Conservation (phyloP, 116 monocot genomes). For the Papilionanthe hybrid region DNA sequence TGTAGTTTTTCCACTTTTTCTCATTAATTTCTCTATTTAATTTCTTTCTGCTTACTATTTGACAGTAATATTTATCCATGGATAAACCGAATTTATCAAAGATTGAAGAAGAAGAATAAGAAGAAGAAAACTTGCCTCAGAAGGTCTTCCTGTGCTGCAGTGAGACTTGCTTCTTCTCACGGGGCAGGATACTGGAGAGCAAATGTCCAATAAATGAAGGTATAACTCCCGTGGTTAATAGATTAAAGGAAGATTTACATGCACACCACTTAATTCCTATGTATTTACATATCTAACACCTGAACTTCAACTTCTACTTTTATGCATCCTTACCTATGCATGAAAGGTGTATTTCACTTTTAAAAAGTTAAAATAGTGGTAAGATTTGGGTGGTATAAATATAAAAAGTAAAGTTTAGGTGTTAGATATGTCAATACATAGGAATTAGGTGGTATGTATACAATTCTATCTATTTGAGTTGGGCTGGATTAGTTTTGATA, state of each 20-base stretch:
- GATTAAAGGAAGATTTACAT: too few species aligned
- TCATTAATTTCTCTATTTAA: too few species aligned
- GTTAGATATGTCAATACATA: too few species aligned
- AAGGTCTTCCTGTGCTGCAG: neutral
- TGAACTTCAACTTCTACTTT: too few species aligned
- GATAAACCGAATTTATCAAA: neutral
- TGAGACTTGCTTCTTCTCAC: neutral
- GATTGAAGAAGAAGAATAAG: constrained; percentile 1
- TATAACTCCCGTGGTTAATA: neutral
- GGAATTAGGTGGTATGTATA: too few species aligned
- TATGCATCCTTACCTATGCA: too few species aligned
- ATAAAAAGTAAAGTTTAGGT: too few species aligned
- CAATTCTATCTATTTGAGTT: neutral
- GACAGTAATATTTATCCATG: neutral
- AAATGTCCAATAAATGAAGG: neutral
- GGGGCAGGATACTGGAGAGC: neutral
- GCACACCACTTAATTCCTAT: too few species aligned
- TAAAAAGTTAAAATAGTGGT: too few species aligned
- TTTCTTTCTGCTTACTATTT: neutral
- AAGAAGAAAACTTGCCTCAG: neutral
- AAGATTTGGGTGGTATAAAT: too few species aligned
- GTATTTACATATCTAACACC: too few species aligned
- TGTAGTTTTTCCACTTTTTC: neutral
- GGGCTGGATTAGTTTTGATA: neutral
- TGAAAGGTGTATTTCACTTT: too few species aligned